Conservation (phyloP, 495 filamentous ascomycete species). For the Thermothielavioides terrestris region DNA sequence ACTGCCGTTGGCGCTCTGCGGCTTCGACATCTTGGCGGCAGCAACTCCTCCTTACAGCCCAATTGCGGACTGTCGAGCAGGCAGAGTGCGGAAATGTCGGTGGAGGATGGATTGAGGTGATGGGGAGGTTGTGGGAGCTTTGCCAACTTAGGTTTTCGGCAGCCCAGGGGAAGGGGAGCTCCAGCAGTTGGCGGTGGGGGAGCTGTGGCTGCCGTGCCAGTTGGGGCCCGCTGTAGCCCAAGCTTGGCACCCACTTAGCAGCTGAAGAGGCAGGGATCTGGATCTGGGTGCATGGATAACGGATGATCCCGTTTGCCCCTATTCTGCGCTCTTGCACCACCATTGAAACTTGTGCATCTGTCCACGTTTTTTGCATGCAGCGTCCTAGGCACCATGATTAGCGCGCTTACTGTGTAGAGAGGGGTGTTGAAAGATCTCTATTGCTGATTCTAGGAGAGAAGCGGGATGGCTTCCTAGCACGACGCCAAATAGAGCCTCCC, state of each 20-base stretch:
- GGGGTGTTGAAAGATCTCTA: too few species aligned
- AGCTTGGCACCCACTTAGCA: neutral
- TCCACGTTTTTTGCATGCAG: neutral
- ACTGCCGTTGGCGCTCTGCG: constrained; percentile 40
- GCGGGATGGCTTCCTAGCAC: too few species aligned
- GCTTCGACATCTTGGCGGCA: constrained; percentile 35
- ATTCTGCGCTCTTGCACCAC: neutral
- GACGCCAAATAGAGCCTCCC: constrained; percentile 21
- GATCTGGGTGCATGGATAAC: neutral
- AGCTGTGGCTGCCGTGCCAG: neutral
- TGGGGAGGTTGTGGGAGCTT: constrained; percentile 4
- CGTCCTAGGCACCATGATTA: too few species aligned
- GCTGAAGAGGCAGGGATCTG: neutral
- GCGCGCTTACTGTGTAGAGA: too few species aligned
- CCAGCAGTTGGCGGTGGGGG: neutral
- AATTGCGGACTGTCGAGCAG: constrained; percentile 7
- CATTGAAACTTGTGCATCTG: neutral
- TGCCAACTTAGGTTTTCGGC: constrained; percentile 1
- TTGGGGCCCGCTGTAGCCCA: neutral
- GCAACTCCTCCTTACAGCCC: constrained; percentile 17
- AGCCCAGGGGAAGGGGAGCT: neutral
- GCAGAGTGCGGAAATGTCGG: constrained; percentile 14
- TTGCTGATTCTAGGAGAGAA: too few species aligned
- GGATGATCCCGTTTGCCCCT: constrained; percentile 4
- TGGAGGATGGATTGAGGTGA: constrained; percentile 1